Base-by-base conservation (phyloP, 768 basidiomycete genomes). In the Megacollybia marginata region DNA sequence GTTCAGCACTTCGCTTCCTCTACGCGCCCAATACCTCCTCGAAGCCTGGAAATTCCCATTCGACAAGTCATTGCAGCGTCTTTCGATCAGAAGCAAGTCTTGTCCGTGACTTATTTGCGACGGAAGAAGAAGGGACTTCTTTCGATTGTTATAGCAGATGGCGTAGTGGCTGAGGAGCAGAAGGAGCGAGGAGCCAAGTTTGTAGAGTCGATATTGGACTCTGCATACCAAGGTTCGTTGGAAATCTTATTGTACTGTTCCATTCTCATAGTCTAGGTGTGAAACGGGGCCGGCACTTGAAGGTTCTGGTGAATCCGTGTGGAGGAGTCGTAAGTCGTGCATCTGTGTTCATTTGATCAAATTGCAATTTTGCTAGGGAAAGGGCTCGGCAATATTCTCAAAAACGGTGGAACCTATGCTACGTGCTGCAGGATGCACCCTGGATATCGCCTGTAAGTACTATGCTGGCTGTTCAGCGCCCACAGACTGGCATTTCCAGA, bases 271-370 rank as follows among this genome's bases (percentile, higher is more conserved):
- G 48, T 53, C 44, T 59, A 73, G 86, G 78, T 38, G 63, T 78
- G n/a, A 75, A 75, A 55, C 79, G 73, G 18, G 62, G 69, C 46
- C 73, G 83, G 43, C 67, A 70, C 16, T 59, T 94, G 31, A 79
- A 81, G 53, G 74, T 92, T 8, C 60, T 94, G 40, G 72, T 94
- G 35, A 94, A 93, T 62, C 92, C 92, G 9, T 66, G 74, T 49
- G 82, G 91, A 46, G 92, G 92, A n/a, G 74, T 71, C 18, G 90
- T 89, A 60, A n/a, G n/a, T n/a, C 31, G 83, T 70, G 1, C 15
- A 36, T 33, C 31, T 16, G 6, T 47, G 49, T 18, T 46, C 38
- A 38, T 47, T 16, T 44, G 20, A 48, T 50, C 51, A 20, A 15
- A 31, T 49, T 43, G 47, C 33, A 53, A 48, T 9, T 11, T 46